Conservation (phyloP, 2,329 filamentous ascomycete genomes). For the Penicillium frequentans region DNA sequence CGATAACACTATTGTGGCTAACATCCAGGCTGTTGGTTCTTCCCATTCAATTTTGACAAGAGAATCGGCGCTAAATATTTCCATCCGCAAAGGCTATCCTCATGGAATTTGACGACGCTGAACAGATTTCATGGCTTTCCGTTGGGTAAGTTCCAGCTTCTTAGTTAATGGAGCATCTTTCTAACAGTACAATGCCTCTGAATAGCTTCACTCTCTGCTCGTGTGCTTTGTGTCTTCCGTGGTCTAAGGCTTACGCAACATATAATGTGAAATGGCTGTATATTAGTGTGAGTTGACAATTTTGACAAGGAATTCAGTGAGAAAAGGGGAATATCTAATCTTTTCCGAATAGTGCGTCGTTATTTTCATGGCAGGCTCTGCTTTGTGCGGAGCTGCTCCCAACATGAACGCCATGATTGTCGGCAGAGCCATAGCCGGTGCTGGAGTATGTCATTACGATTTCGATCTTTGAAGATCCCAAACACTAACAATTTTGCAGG, state of each 20-base stretch:
- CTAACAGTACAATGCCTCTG: neutral
- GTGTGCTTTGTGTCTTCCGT: neutral
- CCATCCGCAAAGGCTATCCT: neutral
- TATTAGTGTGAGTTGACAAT: neutral
- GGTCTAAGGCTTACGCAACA: neutral
- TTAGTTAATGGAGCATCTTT: neutral
- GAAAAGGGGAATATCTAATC: neutral
- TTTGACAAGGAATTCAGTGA: neutral
- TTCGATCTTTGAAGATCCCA: neutral
- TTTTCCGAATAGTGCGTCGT: constrained; percentile 16
- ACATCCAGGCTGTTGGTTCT: constrained; percentile 48
- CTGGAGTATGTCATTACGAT: neutral
- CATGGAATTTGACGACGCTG: neutral
- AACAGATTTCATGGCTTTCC: neutral
- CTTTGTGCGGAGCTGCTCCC: neutral
- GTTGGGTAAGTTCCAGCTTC: neutral
- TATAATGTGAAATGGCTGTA: neutral
- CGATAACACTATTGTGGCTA: constrained; percentile 52
- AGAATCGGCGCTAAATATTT: neutral
- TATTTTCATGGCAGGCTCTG: neutral
- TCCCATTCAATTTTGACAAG: neutral
- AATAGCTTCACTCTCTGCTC: neutral
- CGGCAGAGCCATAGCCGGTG: neutral
- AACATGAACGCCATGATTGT: neutral
- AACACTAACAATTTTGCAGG: neutral